Base-by-base conservation (phyloP, 345 rosid genomes). In the Mercurialis annua region DNA sequence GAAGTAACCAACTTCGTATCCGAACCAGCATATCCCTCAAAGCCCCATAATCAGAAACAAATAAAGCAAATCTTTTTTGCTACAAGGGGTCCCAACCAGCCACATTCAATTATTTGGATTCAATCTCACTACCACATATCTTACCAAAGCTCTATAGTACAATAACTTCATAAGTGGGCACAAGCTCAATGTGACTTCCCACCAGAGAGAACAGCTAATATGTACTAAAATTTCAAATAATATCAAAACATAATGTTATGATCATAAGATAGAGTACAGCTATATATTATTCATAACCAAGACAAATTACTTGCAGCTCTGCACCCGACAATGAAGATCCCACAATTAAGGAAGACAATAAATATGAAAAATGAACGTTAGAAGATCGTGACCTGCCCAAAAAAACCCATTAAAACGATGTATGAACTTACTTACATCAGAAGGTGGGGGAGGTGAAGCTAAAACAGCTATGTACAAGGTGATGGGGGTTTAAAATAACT, bases 391-490 rank as follows among this genome's bases (percentile, higher is more conserved):
- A n/a, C 53, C 33, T 4, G 27, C 60, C 53, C 29, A 6, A 49
- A 63, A 61, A 27, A 61, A 27, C 10, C 64, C 57, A 68, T 33
- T 58, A 48, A 38, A n/a, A 68, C n/a, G 24, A 68, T 42, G 56
- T 47, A 48, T 54, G 38, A 7, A 50, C 36, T 55, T 63, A 46
- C 58, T 63, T 71, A 34, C 74, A 63, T 63, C 24, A 63, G 38
- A 38, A 3, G 33, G 48, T 27, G 21, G 36, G 40, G 27, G 44
- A 40, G 60, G 38, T 2, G 15, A 46, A 17, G 59, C 65, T 34
- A 29, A 29, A 20, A 50, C 40, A 38, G 53, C 52, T 71, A 59
- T 72, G 71, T 65, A 72, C 76, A 65, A 48, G 68, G 26, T 8
- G 46, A 36, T 61, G 23, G 57, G 71, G 51, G 49, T 72, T 29